Percentiles rank a stretch among this genome's conserved stretches.
phyloP scores from a whole-genome alignment of 1,139 yeast species.

The Magnusiomyces tetraspermus region DNA sequence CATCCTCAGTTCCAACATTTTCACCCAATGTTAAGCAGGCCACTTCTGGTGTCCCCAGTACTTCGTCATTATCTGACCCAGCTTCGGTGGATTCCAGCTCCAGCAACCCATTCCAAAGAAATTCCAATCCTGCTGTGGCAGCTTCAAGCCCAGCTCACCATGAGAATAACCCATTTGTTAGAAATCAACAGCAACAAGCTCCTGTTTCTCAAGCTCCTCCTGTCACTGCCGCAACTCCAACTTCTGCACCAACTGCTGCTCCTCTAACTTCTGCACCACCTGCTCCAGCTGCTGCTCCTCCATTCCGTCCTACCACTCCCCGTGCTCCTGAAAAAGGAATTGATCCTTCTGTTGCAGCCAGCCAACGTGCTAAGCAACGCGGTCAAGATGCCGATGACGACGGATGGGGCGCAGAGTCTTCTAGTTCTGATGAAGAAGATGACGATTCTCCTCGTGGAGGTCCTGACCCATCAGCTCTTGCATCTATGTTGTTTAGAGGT shows the following conservation, averaged over 20 bases:
- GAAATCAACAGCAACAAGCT: slow-evolving; percentile 13
- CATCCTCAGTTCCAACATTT: slow-evolving; percentile 13
- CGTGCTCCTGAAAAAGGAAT: slow-evolving; percentile 21
- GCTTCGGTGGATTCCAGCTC: slow-evolving; percentile 8
- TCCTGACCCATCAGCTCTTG: slow-evolving; percentile 49
- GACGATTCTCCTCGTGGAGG: slow-evolving; percentile 40
- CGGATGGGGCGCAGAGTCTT: slow-evolving; percentile 45
- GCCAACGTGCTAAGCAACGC: slow-evolving; percentile 47
- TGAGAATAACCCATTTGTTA: slow-evolving; percentile 20
- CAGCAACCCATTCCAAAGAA: slow-evolving; percentile 18
- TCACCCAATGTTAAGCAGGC: slow-evolving; percentile 6
- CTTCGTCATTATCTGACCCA: slow-evolving; percentile 15
- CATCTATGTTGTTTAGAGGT: slow-evolving; percentile 55
- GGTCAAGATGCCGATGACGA: slow-evolving; percentile 39
- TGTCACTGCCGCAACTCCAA: slow-evolving; percentile 9
- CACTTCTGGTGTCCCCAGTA: slow-evolving; percentile 11
- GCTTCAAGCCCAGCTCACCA: slow-evolving; percentile 20
- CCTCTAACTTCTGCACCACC: slow-evolving; percentile 9
- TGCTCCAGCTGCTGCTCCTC: slow-evolving; percentile 24
- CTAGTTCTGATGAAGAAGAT: slow-evolving; percentile 39
- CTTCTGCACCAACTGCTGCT: slow-evolving; percentile 9
- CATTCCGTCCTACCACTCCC: slow-evolving; percentile 10
- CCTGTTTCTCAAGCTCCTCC: slow-evolving; percentile 11
- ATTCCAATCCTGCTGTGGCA: slow-evolving; percentile 23
- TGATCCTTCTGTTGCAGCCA: slow-evolving; percentile 44